phyloP scores from a whole-genome alignment of 2,329 filamentous ascomycete genomes.

The Sporothrix brunneoviolacea region DNA sequence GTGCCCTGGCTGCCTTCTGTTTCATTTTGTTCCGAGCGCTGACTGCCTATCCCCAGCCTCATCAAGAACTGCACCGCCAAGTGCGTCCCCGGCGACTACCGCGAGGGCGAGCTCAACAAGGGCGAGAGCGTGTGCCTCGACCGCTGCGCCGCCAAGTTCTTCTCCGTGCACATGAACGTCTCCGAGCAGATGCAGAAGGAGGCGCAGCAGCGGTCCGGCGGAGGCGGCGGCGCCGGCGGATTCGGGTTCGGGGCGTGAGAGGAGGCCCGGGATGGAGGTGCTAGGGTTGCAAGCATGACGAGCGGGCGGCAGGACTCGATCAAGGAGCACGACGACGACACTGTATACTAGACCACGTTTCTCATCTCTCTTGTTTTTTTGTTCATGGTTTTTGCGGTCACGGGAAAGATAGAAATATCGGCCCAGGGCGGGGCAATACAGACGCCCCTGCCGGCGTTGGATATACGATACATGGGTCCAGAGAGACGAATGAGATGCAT shows the following conservation, averaged over 20 bases:
- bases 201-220: slow-evolving; percentile 59
- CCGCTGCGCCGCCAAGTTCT: slow-evolving; percentile 96
- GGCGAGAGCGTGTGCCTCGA: slow-evolving; percentile 98
- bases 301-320: too few relatives aligned
- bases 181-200: slow-evolving; percentile 93
- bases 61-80: slow-evolving; percentile 87
- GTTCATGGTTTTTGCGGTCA: too few relatives aligned
- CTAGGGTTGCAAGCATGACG: too few relatives aligned
- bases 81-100: slow-evolving; percentile 88
- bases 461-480: too few relatives aligned
- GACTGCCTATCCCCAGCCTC: slow-evolving; percentile 46
- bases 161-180: slow-evolving; percentile 97
- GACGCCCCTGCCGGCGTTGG: too few relatives aligned
- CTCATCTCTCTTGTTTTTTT: too few relatives aligned
- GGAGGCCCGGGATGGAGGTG: background rate
- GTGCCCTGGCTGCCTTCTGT: background rate
- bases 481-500: too few relatives aligned
- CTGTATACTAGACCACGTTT: too few relatives aligned
- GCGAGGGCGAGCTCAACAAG: slow-evolving; percentile 95
- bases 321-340: too few relatives aligned
- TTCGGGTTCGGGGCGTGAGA: slow-evolving; percentile 21
- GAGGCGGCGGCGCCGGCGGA: slow-evolving; percentile 40
- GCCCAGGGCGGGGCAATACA: too few relatives aligned
- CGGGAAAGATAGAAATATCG: too few relatives aligned
- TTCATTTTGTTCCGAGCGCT: background rate